These are phyloP conservation scores for Pneumocystis wakefieldiae DNA, from an alignment of 1,139 yeast species.

Conservation along the genomic window DNA sequence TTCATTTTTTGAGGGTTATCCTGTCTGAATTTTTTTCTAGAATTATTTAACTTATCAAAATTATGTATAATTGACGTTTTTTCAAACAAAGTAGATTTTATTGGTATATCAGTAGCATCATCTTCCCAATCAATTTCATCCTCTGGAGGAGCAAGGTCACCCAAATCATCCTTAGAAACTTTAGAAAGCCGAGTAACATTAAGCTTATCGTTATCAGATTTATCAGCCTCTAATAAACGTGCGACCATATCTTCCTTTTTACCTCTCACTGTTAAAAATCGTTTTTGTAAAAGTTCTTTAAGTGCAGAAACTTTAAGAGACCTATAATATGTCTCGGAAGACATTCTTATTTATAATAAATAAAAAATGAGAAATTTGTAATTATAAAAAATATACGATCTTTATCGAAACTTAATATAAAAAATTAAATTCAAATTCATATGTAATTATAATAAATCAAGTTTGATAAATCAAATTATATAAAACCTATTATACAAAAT, in stretches of 20 bases:
- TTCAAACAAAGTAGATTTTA: constrained; percentile 1
- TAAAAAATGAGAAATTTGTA: not conserved
- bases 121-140: constrained; percentile 9
- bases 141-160: constrained; percentile 8
- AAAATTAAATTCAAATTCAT: not conserved
- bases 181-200: not conserved
- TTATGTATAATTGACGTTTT: not conserved
- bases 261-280: constrained; percentile 60
- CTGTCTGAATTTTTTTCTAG: not conserved
- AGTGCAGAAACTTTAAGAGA: constrained; percentile 69
- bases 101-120: constrained; percentile 1
- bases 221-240: constrained; percentile 7
- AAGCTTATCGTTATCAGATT: not conserved
- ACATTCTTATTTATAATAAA: constrained; percentile 20
- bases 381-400: not conserved
- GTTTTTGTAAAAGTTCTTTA: constrained; percentile 56
- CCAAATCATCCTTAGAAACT: constrained; percentile 1
- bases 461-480: not conserved
- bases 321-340: constrained; percentile 37
- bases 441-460: not conserved
- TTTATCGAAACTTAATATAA: not conserved
- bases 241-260: constrained; percentile 33
- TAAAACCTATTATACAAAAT: not conserved
- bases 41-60: not conserved
- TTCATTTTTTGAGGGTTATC: not conserved